Conservation (phyloP, 2,329 filamentous ascomycete species). For the Ophiognomonia clavigignenti-juglandacearum region DNA sequence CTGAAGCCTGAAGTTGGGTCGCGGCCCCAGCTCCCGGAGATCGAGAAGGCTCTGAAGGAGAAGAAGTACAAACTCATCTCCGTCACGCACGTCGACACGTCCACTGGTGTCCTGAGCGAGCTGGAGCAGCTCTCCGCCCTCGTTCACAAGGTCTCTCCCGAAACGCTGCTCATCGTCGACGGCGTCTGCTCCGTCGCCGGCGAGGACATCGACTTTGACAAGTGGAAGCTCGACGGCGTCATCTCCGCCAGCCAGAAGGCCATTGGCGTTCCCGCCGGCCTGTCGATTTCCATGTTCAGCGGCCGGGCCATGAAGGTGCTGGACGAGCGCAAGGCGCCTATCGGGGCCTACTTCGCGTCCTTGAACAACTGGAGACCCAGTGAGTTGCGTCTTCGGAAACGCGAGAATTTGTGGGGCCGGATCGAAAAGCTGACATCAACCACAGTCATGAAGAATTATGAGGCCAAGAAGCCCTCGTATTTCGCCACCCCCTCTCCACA, state of each 20-base stretch:
- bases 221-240: constrained; percentile 88
- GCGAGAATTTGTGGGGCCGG: constrained; percentile 3
- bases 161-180: constrained; percentile 88
- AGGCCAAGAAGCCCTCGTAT: constrained; percentile 95
- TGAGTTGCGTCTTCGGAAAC: constrained; percentile 35
- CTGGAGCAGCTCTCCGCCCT: constrained; percentile 78
- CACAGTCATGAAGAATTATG: constrained; percentile 95
- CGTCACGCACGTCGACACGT: constrained; percentile 95
- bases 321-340: constrained; percentile 74
- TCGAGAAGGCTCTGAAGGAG: constrained; percentile 82
- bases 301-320: constrained; percentile 78
- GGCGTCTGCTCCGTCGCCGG: constrained; percentile 95
- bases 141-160: constrained; percentile 80
- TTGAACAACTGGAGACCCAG: constrained; percentile 97
- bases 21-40: constrained; percentile 77
- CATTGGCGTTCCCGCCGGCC: constrained; percentile 88
- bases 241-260: constrained; percentile 95
- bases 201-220: constrained; percentile 94
- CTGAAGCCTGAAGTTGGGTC: constrained; percentile 85
- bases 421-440: constrained; percentile 13
- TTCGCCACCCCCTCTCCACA: constrained; percentile 96
- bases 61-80: constrained; percentile 94
- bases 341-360: constrained; percentile 87
- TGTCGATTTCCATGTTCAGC: constrained; percentile 93
- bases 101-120: constrained; percentile 91